Evolutionary conservation across 208 protist species (phyloP).

Genomic region (Herpetomonas tarakana): DNA sequence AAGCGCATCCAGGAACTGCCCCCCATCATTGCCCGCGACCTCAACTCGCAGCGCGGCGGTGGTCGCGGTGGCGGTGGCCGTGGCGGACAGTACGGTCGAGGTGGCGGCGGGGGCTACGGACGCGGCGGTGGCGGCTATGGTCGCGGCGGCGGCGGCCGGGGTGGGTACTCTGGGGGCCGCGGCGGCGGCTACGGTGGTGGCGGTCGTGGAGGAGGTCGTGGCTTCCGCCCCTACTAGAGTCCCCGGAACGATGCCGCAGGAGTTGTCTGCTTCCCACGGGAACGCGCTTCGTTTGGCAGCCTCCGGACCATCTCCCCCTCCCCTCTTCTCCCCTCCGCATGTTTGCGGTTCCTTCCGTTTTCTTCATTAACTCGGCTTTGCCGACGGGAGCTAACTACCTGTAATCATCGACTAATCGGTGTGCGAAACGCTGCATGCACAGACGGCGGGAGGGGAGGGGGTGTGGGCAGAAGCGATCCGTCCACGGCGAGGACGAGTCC

Average conservation of each 20-base stretch:
- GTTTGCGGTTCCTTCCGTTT: neutral
- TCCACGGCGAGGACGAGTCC: too few species aligned
- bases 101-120: conserved; percentile 17
- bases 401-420: too few species aligned
- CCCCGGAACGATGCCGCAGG: neutral
- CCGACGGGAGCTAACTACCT: too few species aligned
- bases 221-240: conserved; percentile 17
- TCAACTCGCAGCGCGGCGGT: conserved; percentile 36
- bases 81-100: conserved; percentile 7
- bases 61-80: conserved; percentile 39
- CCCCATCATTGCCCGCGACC: conserved; percentile 79
- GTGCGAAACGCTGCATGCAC: too few species aligned
- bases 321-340: neutral
- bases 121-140: conserved; percentile 18
- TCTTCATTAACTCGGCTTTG: neutral
- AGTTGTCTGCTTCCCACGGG: neutral
- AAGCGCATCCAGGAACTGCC: conserved; percentile 75
- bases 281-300: conserved; percentile 1
- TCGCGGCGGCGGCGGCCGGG: conserved; percentile 12
- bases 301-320: neutral
- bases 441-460: too few species aligned
- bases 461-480: too few species aligned
- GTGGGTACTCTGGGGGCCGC: conserved; percentile 18
- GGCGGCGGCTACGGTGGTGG: conserved; percentile 21
- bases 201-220: conserved; percentile 15